These are phyloP conservation scores for Naganishia sp. DNA, from an alignment of 1,284 basidiomycete genomes.

Conservation along the genomic window DNA sequence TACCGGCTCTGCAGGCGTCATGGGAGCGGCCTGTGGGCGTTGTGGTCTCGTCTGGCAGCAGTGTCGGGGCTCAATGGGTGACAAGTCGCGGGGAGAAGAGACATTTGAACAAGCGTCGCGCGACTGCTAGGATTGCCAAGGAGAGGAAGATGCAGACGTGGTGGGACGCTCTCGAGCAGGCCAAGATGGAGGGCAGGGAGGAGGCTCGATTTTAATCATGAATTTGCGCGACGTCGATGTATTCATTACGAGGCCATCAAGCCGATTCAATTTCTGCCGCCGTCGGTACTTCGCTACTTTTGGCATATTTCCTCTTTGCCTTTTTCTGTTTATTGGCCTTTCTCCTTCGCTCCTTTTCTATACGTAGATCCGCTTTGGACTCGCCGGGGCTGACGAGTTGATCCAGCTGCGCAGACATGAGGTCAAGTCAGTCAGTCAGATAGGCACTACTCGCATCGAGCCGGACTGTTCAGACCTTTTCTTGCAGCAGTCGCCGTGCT, in stretches of 20 bases:
- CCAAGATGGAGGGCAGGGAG: conserved; percentile 42
- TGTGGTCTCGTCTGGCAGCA: conserved; percentile 34
- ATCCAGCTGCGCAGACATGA: conserved; percentile 31
- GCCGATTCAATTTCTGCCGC: neutral
- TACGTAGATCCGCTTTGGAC: conserved; percentile 48
- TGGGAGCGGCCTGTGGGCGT: conserved; percentile 18
- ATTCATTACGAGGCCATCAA: neutral
- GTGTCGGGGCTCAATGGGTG: conserved; percentile 35
- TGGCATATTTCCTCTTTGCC: conserved; percentile 43
- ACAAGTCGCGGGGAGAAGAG: conserved; percentile 32
- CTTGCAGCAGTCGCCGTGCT: conserved; percentile 51
- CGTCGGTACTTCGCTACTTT: neutral
- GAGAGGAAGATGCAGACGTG: conserved; percentile 52
- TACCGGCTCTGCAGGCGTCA: conserved; percentile 10
- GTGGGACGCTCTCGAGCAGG: conserved; percentile 42
- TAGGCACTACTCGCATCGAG: conserved; percentile 33
- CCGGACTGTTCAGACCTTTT: conserved; percentile 46
- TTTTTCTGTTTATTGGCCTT: conserved; percentile 52
- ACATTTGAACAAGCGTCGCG: conserved; percentile 46
- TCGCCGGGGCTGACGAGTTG: conserved; percentile 37
- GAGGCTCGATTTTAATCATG: conserved; percentile 1
- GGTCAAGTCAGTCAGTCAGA: neutral
- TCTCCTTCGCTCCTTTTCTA: conserved; percentile 50
- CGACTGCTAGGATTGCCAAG: conserved; percentile 62
- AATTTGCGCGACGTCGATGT: neutral